Percentiles rank a stretch among this genome's conserved stretches.
These are phyloP conservation scores for Ceratocystis smalleyi DNA, from an alignment of 2,329 filamentous ascomycete species.

Conservation along the genomic window DNA sequence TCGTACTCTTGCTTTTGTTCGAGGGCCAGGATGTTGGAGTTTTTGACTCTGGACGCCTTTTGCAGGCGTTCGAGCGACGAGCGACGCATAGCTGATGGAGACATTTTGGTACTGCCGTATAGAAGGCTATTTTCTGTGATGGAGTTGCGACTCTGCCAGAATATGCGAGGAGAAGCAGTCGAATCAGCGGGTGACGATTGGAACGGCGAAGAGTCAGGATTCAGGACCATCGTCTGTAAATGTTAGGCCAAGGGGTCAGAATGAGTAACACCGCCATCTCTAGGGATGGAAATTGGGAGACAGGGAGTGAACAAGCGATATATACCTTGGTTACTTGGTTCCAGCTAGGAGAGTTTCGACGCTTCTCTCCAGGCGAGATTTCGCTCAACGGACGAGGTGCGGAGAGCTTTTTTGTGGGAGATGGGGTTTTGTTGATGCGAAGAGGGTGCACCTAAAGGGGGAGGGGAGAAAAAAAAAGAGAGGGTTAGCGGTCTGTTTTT, in stretches of 20 bases:
- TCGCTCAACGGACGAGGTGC: constrained; percentile 65
- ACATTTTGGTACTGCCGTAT: constrained; percentile 39
- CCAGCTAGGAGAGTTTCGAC: constrained; percentile 86
- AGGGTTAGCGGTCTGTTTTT: constrained; percentile 5
- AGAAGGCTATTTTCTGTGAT: constrained; percentile 56
- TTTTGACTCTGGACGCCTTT: constrained; percentile 87
- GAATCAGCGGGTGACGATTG: constrained; percentile 61
- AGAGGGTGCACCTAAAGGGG: constrained; percentile 51
- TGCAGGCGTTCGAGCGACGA: constrained; percentile 93
- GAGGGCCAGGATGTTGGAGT: constrained; percentile 90
- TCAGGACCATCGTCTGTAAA: constrained; percentile 48
- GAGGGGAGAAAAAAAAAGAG: constrained; percentile 17
- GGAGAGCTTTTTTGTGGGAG: constrained; percentile 19
- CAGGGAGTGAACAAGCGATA: constrained; percentile 15
- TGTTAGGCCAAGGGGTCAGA: constrained; percentile 3
- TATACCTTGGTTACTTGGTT: constrained; percentile 59
- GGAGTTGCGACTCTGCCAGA: constrained; percentile 72
- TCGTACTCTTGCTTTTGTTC: constrained; percentile 91
- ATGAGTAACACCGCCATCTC: constrained; percentile 16
- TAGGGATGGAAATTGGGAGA: constrained; percentile 17
- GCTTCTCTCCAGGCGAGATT: constrained; percentile 68
- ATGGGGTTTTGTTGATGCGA: constrained; percentile 58
- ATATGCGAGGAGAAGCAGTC: constrained; percentile 46
- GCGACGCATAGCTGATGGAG: constrained; percentile 56
- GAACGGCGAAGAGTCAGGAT: constrained; percentile 66